phyloP scores from a whole-genome alignment of 306 rosid species.

The Sophora flavescens region DNA sequence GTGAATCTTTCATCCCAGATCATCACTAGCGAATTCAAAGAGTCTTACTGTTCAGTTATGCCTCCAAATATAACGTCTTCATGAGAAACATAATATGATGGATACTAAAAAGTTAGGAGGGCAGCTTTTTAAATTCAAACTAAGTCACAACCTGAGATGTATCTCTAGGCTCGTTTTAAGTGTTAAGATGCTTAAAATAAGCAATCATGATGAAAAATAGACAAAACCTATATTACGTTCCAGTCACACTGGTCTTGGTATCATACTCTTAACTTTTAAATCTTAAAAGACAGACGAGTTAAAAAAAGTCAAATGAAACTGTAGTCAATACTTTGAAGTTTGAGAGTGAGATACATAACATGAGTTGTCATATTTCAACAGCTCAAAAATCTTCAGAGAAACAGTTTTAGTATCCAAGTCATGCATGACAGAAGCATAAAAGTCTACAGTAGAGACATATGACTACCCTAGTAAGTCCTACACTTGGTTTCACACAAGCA shows the following conservation, averaged over 20 bases:
- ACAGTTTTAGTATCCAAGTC: slow-evolving; percentile 7
- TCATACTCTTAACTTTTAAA: no score
- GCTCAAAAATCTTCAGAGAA: neutral
- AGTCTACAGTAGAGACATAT: neutral
- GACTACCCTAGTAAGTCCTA: neutral
- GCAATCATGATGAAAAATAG: slow-evolving; percentile 16
- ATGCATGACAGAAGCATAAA: neutral
- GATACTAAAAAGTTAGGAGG: slow-evolving; percentile 15
- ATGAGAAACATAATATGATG: slow-evolving; percentile 26
- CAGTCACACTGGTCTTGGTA: neutral
- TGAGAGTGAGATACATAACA: slow-evolving; percentile 12
- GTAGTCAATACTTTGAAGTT: neutral
- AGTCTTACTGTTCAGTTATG: slow-evolving; percentile 11
- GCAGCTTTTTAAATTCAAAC: neutral
- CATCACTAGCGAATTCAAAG: neutral
- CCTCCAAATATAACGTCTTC: slow-evolving; percentile 21
- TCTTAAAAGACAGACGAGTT: no score
- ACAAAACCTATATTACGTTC: slow-evolving; percentile 2
- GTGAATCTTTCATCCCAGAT: slow-evolving; percentile 26
- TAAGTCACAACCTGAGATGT: slow-evolving; percentile 8
- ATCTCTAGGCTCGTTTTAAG: neutral
- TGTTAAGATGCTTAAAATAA: neutral
- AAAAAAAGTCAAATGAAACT: neutral
- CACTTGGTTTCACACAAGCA: neutral
- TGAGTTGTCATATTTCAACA: neutral